Evolutionary conservation across 2,329 filamentous ascomycete species (phyloP).

Genomic region (Ophiostoma novo-ulmi): DNA sequence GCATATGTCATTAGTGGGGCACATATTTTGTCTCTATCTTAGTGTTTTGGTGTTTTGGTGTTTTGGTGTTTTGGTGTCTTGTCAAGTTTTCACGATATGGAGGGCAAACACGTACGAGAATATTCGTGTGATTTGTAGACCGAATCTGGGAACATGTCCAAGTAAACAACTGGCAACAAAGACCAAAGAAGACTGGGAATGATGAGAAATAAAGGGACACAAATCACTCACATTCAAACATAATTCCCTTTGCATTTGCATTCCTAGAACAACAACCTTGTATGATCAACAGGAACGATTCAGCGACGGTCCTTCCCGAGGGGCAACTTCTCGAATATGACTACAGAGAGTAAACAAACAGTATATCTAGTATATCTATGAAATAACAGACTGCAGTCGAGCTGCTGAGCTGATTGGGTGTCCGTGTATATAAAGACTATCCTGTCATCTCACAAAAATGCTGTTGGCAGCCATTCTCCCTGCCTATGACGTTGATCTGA

Average conservation of each 20-base stretch:
- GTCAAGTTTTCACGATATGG: neutral
- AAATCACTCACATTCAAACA: neutral
- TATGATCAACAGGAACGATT: neutral
- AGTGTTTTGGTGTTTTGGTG: too few relatives aligned
- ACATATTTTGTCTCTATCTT: neutral
- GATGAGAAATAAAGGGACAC: too few relatives aligned
- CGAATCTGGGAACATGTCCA: too few relatives aligned
- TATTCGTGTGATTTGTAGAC: neutral
- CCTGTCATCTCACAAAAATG: neutral
- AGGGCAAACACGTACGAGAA: neutral
- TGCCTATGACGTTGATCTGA: neutral
- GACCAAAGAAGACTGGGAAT: too few relatives aligned
- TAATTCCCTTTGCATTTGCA: neutral
- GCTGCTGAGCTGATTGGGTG: neutral
- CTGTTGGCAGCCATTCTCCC: neutral
- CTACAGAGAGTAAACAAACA: neutral
- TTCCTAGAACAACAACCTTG: neutral
- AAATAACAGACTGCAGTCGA: neutral
- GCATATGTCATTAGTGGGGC: slow-evolving; percentile 1
- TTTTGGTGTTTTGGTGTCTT: too few relatives aligned
- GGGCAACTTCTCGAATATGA: neutral
- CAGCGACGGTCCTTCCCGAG: neutral
- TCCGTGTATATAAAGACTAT: neutral
- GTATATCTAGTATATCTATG: neutral
- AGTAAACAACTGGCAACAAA: too few relatives aligned